phyloP scores from a whole-genome alignment of 2,329 filamentous ascomycete species.

The Ceratocystis cubensis region DNA sequence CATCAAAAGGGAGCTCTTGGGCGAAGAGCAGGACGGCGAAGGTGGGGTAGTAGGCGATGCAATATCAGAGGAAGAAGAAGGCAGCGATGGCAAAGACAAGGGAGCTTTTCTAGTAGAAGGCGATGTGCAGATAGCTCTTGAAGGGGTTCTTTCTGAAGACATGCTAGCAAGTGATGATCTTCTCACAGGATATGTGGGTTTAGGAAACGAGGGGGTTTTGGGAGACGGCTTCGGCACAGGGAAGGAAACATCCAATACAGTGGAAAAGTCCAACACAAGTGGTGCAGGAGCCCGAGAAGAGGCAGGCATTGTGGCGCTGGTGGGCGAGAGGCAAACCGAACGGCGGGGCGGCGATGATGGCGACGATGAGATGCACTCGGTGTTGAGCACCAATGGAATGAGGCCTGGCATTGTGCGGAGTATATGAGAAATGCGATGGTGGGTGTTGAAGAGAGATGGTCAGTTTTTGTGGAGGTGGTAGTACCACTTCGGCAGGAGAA shows the following conservation, averaged over 20 bases:
- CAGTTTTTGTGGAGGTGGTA: background rate
- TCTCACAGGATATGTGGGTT: constrained; percentile 8
- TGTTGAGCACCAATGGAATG: constrained; percentile 27
- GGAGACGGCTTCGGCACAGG: constrained; percentile 19
- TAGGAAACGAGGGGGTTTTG: constrained; percentile 6
- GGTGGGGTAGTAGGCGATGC: background rate
- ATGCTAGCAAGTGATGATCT: constrained; percentile 9
- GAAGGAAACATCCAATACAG: constrained; percentile 18
- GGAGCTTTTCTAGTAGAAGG: background rate
- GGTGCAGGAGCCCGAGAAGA: background rate
- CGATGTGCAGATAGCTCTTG: constrained; percentile 23
- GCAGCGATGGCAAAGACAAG: background rate
- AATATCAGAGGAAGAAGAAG: background rate
- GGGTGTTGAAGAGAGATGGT: background rate
- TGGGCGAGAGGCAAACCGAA: constrained; percentile 20
- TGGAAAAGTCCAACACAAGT: constrained; percentile 16
- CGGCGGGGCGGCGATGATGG: constrained; percentile 21
- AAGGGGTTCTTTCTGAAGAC: constrained; percentile 25
- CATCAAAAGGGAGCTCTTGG: constrained; percentile 10
- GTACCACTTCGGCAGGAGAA: background rate
- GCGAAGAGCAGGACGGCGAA: constrained; percentile 5
- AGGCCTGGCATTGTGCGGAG: constrained; percentile 26
- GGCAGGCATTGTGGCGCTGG: constrained; percentile 17
- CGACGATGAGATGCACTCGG: constrained; percentile 20
- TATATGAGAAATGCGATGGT: background rate